Base-by-base conservation (phyloP, 169 alveolate species). In the Plasmodium vinckei region DNA sequence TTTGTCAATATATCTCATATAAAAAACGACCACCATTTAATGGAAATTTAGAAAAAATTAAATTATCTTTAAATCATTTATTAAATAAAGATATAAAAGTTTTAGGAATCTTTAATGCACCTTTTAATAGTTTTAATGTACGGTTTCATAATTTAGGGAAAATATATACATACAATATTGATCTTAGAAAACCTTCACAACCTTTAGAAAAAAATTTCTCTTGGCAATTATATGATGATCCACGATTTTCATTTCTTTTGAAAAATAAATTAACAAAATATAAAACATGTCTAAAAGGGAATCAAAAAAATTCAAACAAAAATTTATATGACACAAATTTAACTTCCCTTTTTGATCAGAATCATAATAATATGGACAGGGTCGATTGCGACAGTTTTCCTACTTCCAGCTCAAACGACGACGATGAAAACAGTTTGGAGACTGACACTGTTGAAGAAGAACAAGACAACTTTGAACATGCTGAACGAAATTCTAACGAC, bases 1-100 rank as follows among this genome's bases (percentile, higher is more conserved):
- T 93, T 5, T 93, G 96, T 79, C 96, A 93, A 57, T 93, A 93
- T 65, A 54, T 91, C 4, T 92, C 95, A 9, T 93, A 89, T 69
- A 94, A 91, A 79, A 89, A 57, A 61, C 71, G 77, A 39, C 92
- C 93, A 12, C 94, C 93, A 2, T 92, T 72, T 9, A 63, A 87
- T 27, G 94, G 94, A 5, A 89, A 92, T 49, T 51, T 92, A 70
- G 72, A 82, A 47, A 67, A 69, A 60, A 47, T 93, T n/a, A 87
- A 88, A 69, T 91, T 70, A 61, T 54, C 87, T 39, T 82, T 93
- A 51, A 93, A 93, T 61, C 54, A 92, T 21, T 23, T 92, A 27
- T 56, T 93, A 67, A 94, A 94, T 44, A 89, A 86, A 47, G 96
- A 93, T 54, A 91, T 93, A 5, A 61, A 71, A 46, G 77, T 93